phyloP scores from a whole-genome alignment of 1,284 basidiomycete species.

The Ceratobasidium sp. region DNA sequence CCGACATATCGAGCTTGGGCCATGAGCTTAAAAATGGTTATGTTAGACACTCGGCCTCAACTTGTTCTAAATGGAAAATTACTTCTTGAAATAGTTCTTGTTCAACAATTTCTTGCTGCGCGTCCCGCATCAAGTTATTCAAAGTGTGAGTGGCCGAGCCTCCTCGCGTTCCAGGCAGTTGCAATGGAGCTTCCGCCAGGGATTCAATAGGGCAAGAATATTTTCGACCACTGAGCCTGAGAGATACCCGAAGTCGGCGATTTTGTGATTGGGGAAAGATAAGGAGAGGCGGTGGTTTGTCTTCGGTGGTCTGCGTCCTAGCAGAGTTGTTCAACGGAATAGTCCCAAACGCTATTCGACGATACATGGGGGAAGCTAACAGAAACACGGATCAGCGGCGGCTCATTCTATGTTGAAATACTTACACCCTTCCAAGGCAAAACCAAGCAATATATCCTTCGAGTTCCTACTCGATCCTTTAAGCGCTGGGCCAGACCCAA shows the following conservation, averaged over 20 bases:
- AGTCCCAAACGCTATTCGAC: conserved; percentile 33
- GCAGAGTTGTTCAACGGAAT: conserved; percentile 21
- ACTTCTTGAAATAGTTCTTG: conserved; percentile 75
- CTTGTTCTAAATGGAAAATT: too few species aligned
- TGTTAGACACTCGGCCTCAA: too few species aligned
- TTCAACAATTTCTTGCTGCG: conserved; percentile 77
- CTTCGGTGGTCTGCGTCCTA: conserved; percentile 3
- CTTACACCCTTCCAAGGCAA: conserved; percentile 39
- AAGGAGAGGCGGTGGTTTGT: conserved; percentile 28
- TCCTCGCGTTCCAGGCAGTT: conserved; percentile 12
- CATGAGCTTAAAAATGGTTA: conserved; percentile 61
- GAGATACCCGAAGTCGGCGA: conserved; percentile 40
- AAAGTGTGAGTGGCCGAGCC: conserved; percentile 48
- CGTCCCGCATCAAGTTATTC: conserved; percentile 63
- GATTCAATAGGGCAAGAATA: conserved; percentile 35
- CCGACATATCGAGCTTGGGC: conserved; percentile 75
- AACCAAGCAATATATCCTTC: conserved; percentile 34
- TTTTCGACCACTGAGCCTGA: conserved; percentile 17
- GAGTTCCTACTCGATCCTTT: conserved; percentile 26
- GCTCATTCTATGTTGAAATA: neutral
- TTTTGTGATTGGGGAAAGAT: conserved; percentile 38
- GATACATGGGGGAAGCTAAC: conserved; percentile 23
- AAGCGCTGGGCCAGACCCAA: conserved; percentile 10
- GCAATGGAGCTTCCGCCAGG: neutral
- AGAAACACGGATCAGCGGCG: neutral